Evolutionary conservation across 139 green algal species (phyloP), one percentile per base, ranked within the genome.

Genomic region (Trebouxia sp.): DNA sequence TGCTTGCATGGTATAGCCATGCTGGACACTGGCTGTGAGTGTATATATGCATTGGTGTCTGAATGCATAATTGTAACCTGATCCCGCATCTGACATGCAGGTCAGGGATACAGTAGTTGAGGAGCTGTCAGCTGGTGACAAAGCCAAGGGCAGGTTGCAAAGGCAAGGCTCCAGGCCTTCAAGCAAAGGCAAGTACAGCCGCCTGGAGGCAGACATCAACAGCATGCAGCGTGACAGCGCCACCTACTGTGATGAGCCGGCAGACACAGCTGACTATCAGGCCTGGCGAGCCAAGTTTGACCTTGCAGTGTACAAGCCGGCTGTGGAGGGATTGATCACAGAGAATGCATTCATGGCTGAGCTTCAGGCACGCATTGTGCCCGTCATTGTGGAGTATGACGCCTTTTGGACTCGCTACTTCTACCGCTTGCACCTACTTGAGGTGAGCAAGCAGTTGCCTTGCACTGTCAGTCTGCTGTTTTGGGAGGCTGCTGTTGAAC

Each of bases 381-480:
- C 95, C 1, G 76, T 96, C 38, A 94, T 98, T 65, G 95, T 98
- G 55, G 90, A 97, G 80, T 67, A 93, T n/a, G 87, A 98, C 0
- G 90, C 87, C 14, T 98, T 98, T 81, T 98, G 95, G 95, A 89
- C 83, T 6, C 88, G 96, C 43, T 98, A 98, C 87, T 98, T 98
- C 79, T 98, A 96, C 86, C 82, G 88, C 32, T 56, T 95, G 42
- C 86, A 91, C 80, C 72, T 84, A 53, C 85, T 94, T 35, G 42
- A 93, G 81, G 80, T 87, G 58, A 77, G 77, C 41, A 62, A 87
- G n/a, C n/a, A n/a, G n/a, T n/a, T 69, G 56, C 56, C n/a, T 58
- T 58, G n/a, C 30, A 56, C 38, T 6, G 15, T 10, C 17, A 51
- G 3, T 22, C 1, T 26, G 39, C 48, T 80, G 1, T 53, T 51